Percentiles rank a stretch among this genome's conserved stretches.
Evolutionary conservation across 352 stramenopile species (phyloP).

Genomic region (Lagenidium sp.): DNA sequence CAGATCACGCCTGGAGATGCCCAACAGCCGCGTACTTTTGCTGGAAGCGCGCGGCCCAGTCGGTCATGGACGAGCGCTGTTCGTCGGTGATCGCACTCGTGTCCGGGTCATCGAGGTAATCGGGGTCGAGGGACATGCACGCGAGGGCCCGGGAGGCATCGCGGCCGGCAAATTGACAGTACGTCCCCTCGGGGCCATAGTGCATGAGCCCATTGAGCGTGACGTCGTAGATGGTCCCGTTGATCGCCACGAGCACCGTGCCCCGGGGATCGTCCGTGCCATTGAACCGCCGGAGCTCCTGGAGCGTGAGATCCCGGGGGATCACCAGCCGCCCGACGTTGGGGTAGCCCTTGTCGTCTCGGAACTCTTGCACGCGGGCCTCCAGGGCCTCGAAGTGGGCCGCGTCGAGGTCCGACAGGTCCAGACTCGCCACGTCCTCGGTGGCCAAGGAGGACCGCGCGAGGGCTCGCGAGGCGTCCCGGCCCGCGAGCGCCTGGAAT

Average conservation of each 20-base stretch:
- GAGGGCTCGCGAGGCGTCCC: conserved; percentile 86
- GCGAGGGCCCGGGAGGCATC: conserved; percentile 90
- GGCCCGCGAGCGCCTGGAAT: conserved; percentile 84
- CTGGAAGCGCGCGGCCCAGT: conserved; percentile 93
- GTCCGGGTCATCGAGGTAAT: conserved; percentile 74
- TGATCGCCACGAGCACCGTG: conserved; percentile 87
- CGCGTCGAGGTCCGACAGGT: conserved; percentile 32
- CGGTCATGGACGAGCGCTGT: conserved; percentile 82
- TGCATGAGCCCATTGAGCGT: conserved; percentile 82
- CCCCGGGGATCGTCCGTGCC: conserved; percentile 42
- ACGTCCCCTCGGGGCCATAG: conserved; percentile 88
- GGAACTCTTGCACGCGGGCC: conserved; percentile 82
- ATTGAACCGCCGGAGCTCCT: conserved; percentile 67
- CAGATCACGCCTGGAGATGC: conserved; percentile 18
- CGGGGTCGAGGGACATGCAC: conserved; percentile 92
- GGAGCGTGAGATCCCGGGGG: conserved; percentile 28
- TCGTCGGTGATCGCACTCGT: conserved; percentile 79
- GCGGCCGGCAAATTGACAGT: conserved; percentile 91
- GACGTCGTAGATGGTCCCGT: conserved; percentile 91
- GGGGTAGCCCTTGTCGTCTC: conserved; percentile 81
- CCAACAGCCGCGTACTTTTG: conserved; percentile 89
- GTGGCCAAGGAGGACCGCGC: conserved; percentile 82
- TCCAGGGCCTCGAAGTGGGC: conserved; percentile 27
- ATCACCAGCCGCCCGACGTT: conserved; percentile 86
- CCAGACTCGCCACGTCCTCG: conserved; percentile 41